These are phyloP conservation scores for Thymus mandschuricus DNA, from an alignment of 257 asterid genomes.

Conservation along the genomic window DNA sequence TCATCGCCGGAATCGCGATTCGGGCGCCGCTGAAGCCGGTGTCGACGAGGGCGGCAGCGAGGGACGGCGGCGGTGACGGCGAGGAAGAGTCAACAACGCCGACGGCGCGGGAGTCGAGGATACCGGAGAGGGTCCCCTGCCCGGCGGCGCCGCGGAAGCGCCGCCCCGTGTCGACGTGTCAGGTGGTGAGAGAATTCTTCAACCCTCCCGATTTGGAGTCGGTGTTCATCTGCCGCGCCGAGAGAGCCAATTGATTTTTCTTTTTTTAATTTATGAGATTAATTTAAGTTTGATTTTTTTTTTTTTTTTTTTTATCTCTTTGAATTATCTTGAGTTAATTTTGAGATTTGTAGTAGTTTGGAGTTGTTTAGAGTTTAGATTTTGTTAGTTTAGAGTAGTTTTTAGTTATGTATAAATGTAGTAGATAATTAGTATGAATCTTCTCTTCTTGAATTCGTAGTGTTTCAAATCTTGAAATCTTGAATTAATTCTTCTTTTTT, in stretches of 20 bases:
- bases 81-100: conserved; percentile 67
- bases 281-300: not conserved
- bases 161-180: conserved; percentile 64
- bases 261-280: not conserved
- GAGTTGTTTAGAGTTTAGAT: not conserved
- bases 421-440: conserved; percentile 17
- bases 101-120: conserved; percentile 67
- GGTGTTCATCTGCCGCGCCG: conserved; percentile 58
- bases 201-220: conserved; percentile 84
- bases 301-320: not conserved
- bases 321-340: too few species aligned
- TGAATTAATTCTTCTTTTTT: not conserved
- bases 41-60: conserved; percentile 38
- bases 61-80: conserved; percentile 40
- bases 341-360: too few species aligned
- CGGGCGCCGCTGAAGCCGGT: conserved; percentile 62
- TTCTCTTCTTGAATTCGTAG: conserved; percentile 14
- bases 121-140: conserved; percentile 61
- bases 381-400: conserved; percentile 19
- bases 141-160: conserved; percentile 94
- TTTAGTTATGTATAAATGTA: conserved; percentile 34
- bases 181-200: conserved; percentile 66
- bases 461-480: not conserved
- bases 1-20: conserved; percentile 63
- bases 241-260: conserved; percentile 46